Percentiles rank a stretch among this genome's conserved stretches.
Conservation (phyloP, 495 filamentous ascomycete species). For the Aspergillus ellipticus region DNA sequence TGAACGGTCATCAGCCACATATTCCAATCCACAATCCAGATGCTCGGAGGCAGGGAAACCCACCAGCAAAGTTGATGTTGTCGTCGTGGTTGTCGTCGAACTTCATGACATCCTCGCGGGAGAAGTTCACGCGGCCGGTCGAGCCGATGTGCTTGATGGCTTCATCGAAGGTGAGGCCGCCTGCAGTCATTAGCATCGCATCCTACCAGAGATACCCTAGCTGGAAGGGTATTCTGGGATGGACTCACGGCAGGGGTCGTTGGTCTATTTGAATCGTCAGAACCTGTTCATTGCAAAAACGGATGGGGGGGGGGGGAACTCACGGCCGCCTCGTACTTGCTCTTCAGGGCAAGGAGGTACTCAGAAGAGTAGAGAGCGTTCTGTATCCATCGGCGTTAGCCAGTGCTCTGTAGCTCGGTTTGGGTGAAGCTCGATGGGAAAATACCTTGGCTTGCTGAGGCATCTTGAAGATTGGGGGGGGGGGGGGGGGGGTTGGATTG, state of each 20-base stretch:
- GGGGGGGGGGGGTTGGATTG: not conserved
- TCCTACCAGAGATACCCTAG: not conserved
- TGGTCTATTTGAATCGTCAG: not conserved
- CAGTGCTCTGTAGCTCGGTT: not conserved
- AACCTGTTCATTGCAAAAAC: not conserved
- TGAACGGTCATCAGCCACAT: no score
- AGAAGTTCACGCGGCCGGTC: not conserved
- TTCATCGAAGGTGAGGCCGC: not conserved
- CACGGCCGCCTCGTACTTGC: not conserved
- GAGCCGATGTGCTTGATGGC: not conserved
- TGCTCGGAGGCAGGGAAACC: not conserved
- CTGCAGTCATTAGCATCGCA: not conserved
- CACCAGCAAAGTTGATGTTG: constrained; percentile 1
- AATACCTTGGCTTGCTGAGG: not conserved
- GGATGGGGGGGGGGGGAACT: not conserved
- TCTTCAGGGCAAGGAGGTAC: not conserved
- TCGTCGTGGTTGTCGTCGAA: constrained; percentile 2
- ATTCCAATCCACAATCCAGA: no score
- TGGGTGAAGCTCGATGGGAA: not conserved
- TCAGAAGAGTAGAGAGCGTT: not conserved
- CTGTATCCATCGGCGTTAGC: not conserved
- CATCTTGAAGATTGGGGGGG: constrained; percentile 1
- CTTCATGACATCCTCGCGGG: not conserved
- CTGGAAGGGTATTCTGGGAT: no score
- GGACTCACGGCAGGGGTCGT: not conserved